Percentiles rank a stretch among this genome's conserved stretches.
phyloP scores from a whole-genome alignment of 495 filamentous ascomycete species.

The Achaetomiella virescens region DNA sequence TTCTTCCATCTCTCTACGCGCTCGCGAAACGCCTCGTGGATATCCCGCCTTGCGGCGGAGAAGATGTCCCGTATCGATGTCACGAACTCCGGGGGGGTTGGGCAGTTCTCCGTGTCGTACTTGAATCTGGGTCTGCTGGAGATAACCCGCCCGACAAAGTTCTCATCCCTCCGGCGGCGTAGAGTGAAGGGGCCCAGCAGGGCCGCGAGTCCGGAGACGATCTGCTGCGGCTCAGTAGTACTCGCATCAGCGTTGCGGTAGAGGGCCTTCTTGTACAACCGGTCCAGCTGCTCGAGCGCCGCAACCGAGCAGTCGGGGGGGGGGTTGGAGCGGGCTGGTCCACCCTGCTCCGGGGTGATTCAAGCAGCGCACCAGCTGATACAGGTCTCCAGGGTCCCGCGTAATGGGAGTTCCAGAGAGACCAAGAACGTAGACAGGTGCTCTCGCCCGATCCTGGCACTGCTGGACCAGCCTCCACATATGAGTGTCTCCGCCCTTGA shows the following conservation, averaged over 20 bases:
- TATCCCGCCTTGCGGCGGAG: background rate
- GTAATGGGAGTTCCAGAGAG: background rate
- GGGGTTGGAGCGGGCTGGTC: constrained; percentile 1
- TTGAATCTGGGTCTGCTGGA: background rate
- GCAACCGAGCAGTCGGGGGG: background rate
- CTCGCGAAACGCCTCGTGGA: background rate
- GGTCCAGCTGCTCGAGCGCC: background rate
- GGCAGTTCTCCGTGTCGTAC: background rate
- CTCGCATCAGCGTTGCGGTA: background rate
- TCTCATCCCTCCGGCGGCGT: background rate
- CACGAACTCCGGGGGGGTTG: background rate
- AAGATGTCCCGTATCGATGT: background rate
- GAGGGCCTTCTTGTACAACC: background rate
- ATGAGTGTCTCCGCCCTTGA: background rate
- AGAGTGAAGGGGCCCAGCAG: background rate
- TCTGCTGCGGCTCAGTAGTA: background rate
- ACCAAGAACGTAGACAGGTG: background rate
- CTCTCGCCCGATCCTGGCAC: background rate
- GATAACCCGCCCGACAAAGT: background rate
- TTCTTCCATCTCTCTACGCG: background rate
- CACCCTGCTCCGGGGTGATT: constrained; percentile 1
- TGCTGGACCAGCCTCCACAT: background rate
- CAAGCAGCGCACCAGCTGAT: background rate
- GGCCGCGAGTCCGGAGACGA: background rate
- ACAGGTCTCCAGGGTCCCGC: background rate